A percentile compares a stretch with the other conserved stretches of the same genome.
These are phyloP conservation scores for Rhizopus delemar DNA, from an alignment of 371 early-diverging fungal genomes.

Conservation along the genomic window DNA sequence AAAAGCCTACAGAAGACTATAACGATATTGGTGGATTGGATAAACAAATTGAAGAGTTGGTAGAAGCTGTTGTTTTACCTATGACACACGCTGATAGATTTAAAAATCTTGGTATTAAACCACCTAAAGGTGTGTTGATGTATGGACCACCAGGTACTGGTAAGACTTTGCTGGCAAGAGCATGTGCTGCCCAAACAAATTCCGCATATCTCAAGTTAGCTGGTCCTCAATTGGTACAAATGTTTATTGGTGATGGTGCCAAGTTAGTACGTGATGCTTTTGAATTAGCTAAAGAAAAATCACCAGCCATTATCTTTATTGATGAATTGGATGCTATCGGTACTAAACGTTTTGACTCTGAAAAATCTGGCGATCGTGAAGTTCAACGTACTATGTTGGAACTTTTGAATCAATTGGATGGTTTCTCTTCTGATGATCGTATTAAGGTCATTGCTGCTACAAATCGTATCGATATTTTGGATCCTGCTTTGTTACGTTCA, in stretches of 20 bases:
- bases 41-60: constrained; percentile 98
- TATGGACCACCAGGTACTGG: constrained; percentile 99
- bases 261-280: constrained; percentile 99
- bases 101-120: constrained; percentile 95
- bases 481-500: constrained; percentile 98
- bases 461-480: constrained; percentile 99
- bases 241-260: constrained; percentile 99
- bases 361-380: constrained; percentile 99
- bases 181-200: constrained; percentile 98
- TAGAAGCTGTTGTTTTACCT: constrained; percentile 98
- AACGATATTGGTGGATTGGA: constrained; percentile 99
- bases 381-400: constrained; percentile 99
- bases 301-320: constrained; percentile 99
- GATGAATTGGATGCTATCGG: constrained; percentile 99
- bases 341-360: constrained; percentile 98
- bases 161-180: constrained; percentile 97
- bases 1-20: constrained; percentile 99
- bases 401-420: constrained; percentile 99
- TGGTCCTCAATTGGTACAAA: constrained; percentile 98
- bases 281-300: constrained; percentile 97
- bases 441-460: constrained; percentile 99
- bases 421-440: constrained; percentile 94
- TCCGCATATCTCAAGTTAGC: constrained; percentile 97
- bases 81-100: constrained; percentile 98
- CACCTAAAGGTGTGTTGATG: constrained; percentile 98